Conservation (phyloP, 2,329 filamentous ascomycete species). For the Cadophora luteo-olivacea region DNA sequence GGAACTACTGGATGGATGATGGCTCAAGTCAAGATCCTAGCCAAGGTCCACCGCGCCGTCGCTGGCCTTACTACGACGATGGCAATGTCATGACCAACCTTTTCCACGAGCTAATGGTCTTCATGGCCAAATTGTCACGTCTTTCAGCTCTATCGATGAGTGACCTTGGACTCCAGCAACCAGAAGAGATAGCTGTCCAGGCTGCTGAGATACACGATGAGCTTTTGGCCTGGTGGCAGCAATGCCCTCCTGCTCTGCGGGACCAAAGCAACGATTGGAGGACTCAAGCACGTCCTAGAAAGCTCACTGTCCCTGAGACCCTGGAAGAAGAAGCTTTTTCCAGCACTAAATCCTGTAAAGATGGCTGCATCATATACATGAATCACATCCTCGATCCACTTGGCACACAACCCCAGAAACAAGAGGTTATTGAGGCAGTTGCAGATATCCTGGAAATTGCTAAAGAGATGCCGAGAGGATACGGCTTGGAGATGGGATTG, state of each 20-base stretch:
- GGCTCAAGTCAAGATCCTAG: conserved; percentile 19
- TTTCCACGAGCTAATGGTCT: conserved; percentile 42
- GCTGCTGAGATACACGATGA: conserved; percentile 33
- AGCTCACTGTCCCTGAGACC: conserved; percentile 41
- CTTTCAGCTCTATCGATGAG: conserved; percentile 41
- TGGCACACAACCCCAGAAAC: conserved; percentile 30
- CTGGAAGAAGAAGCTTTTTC: conserved; percentile 42
- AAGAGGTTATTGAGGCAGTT: conserved; percentile 38
- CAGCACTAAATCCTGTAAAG: conserved; percentile 41
- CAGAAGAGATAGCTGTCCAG: conserved; percentile 29
- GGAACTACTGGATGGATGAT: conserved; percentile 43
- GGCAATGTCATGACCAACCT: conserved; percentile 37
- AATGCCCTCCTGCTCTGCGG: conserved; percentile 35
- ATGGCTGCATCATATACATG: conserved; percentile 41
- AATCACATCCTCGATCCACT: conserved; percentile 42
- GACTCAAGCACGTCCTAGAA: conserved; percentile 35
- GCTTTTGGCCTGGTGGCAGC: conserved; percentile 39
- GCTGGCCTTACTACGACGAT: conserved; percentile 43
- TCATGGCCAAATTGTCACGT: conserved; percentile 41
- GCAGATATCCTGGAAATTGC: conserved; percentile 41
- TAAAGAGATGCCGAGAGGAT: conserved; percentile 41
- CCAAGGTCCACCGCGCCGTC: conserved; percentile 14
- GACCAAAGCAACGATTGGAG: conserved; percentile 42
- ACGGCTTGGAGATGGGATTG: conserved; percentile 43
- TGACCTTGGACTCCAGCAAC: conserved; percentile 29